These are phyloP conservation scores for Isatis tinctoria DNA, from an alignment of 345 rosid species.

Conservation along the genomic window DNA sequence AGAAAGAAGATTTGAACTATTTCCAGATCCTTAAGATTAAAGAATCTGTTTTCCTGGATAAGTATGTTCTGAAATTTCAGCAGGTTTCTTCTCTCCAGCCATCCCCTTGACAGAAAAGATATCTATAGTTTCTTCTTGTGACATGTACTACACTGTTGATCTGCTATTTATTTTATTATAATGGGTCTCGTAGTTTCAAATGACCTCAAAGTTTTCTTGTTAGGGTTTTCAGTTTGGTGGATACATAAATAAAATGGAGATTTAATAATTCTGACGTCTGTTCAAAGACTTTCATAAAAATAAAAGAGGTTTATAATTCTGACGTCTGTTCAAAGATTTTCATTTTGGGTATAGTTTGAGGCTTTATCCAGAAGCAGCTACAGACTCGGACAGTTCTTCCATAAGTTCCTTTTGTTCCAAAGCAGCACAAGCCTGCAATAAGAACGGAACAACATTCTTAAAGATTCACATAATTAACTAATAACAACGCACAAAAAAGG, in stretches of 20 bases:
- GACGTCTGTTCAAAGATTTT: conserved; percentile 7
- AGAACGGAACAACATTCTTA: background rate
- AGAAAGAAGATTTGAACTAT: conserved; percentile 23
- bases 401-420: conserved; percentile 85
- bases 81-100: background rate
- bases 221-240: background rate
- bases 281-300: background rate
- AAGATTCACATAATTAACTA: background rate
- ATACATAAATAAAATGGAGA: background rate
- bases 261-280: background rate
- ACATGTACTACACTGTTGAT: background rate
- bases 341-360: background rate
- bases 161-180: background rate
- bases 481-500: background rate
- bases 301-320: background rate
- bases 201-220: background rate
- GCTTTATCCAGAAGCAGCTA: conserved; percentile 40
- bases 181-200: background rate
- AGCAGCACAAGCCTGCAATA: conserved; percentile 66
- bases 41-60: conserved; percentile 13
- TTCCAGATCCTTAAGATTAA: conserved; percentile 21
- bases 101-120: background rate
- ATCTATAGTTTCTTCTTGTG: background rate
- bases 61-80: conserved; percentile 13
- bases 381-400: conserved; percentile 83